Conservation (phyloP, 176 grass and related monocot species). For the Triticum dicoccoides region DNA sequence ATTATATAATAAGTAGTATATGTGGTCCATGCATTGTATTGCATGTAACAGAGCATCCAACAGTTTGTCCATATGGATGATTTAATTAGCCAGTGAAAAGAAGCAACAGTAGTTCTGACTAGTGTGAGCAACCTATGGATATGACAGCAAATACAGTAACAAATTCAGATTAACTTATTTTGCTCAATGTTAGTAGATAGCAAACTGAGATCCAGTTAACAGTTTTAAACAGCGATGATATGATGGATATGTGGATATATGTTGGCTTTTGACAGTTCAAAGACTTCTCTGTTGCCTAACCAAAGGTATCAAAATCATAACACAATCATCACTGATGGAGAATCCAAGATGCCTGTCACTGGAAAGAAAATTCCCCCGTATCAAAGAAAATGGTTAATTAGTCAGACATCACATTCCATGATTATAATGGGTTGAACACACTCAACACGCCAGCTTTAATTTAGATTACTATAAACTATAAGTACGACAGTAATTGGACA, state of each 20-base stretch:
- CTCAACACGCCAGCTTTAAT: not conserved
- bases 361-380: constrained; percentile 30
- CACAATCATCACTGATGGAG: constrained; percentile 35
- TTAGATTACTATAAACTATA: not conserved
- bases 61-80: not conserved
- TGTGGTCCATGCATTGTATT: not conserved
- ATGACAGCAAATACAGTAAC: not conserved
- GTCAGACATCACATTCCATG: not conserved
- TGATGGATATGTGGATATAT: not conserved
- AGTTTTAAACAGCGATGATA: not conserved
- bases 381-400: constrained; percentile 21
- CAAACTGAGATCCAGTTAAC: not conserved
- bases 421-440: not conserved
- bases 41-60: not conserved
- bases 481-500: not conserved
- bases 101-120: not conserved
- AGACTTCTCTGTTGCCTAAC: not conserved
- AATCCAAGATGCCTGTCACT: constrained; percentile 30
- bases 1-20: not conserved
- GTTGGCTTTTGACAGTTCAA: not conserved
- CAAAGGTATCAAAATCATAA: constrained; percentile 16
- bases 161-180: constrained; percentile 6
- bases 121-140: not conserved
- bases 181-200: not conserved
- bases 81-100: not conserved